These are phyloP conservation scores for Crithidia mellificae DNA, from an alignment of 208 protist genomes.

Conservation along the genomic window DNA sequence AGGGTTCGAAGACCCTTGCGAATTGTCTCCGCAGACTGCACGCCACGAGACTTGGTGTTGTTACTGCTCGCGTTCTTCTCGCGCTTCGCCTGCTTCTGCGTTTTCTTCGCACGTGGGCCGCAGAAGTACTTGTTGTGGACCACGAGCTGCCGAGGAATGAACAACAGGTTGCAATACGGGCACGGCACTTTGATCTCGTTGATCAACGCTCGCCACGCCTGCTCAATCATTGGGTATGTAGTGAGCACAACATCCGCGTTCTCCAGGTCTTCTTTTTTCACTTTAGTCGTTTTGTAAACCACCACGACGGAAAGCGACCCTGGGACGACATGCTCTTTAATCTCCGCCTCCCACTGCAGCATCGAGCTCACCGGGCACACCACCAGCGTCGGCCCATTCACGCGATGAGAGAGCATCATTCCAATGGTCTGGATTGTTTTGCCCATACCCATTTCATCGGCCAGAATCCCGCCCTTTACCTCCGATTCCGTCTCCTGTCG, in stretches of 20 bases:
- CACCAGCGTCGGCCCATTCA: conserved; percentile 83
- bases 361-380: conserved; percentile 92
- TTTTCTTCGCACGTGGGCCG: conserved; percentile 84
- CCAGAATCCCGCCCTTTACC: conserved; percentile 93
- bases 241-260: conserved; percentile 93
- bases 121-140: conserved; percentile 95
- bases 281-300: conserved; percentile 61
- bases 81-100: conserved; percentile 78
- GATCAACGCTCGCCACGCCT: conserved; percentile 82
- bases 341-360: conserved; percentile 92
- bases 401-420: conserved; percentile 75
- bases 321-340: conserved; percentile 73
- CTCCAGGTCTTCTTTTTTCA: conserved; percentile 70
- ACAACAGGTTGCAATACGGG: conserved; percentile 86
- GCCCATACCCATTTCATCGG: conserved; percentile 98
- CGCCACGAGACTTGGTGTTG: conserved; percentile 20
- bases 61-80: conserved; percentile 51
- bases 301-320: conserved; percentile 76
- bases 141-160: conserved; percentile 85
- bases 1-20: conserved; percentile 80
- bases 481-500: conserved; percentile 63
- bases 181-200: conserved; percentile 87
- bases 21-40: conserved; percentile 79
- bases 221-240: conserved; percentile 93
- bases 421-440: conserved; percentile 97